phyloP scores from a whole-genome alignment of 805 yeast genomes.

The Torulaspora franciscae region DNA sequence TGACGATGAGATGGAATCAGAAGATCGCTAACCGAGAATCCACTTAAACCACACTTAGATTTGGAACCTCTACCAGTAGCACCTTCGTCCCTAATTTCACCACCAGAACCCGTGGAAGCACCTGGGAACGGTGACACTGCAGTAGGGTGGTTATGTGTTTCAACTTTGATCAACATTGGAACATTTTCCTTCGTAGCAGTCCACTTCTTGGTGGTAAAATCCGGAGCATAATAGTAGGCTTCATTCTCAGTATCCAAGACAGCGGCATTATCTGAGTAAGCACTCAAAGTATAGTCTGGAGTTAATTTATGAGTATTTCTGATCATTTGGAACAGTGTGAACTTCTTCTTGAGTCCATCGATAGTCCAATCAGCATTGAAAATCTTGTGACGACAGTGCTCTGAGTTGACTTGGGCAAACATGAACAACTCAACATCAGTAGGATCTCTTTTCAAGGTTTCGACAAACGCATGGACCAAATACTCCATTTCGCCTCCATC shows the following conservation, averaged over 20 bases:
- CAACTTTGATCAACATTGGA: conserved; percentile 90
- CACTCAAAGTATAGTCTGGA: conserved; percentile 82
- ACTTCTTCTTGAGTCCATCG: conserved; percentile 69
- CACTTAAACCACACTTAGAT: conserved; percentile 93
- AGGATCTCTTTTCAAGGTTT: conserved; percentile 76
- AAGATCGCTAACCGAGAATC: conserved; percentile 87
- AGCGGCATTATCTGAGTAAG: conserved; percentile 97
- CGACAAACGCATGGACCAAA: conserved; percentile 74
- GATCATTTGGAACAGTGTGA: conserved; percentile 87
- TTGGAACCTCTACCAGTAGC: conserved; percentile 99
- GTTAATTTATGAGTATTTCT: conserved; percentile 81
- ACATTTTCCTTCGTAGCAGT: conserved; percentile 67
- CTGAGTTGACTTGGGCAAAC: conserved; percentile 99
- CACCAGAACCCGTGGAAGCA: conserved; percentile 99
- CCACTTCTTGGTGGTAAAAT: conserved; percentile 68
- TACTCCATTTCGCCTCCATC: conserved; percentile 92
- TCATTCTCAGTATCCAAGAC: conserved; percentile 57
- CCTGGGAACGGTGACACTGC: conserved; percentile 99
- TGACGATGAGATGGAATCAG: conserved; percentile 77
- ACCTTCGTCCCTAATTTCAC: conserved; percentile 99
- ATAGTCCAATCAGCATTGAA: conserved; percentile 98
- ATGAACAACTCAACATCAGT: conserved; percentile 96
- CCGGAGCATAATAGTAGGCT: conserved; percentile 76
- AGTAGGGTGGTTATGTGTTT: conserved; percentile 98
- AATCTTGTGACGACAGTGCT: conserved; percentile 98